Conservation (phyloP, 2,329 filamentous ascomycete genomes). For the Epichloe amarillans region DNA sequence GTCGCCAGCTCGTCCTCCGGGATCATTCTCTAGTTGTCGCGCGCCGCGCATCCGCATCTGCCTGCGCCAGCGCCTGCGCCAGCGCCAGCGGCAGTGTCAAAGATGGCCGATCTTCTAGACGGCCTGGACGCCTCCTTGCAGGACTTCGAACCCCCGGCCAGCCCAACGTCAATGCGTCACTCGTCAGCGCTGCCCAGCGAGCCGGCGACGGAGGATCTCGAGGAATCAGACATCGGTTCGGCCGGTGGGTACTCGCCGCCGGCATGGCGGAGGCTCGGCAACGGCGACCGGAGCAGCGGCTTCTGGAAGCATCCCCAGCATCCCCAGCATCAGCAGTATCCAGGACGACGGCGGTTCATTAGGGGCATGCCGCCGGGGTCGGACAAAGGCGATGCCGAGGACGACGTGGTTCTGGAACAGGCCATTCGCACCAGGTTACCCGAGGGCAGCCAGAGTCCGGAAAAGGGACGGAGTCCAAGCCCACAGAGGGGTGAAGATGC, state of each 20-base stretch:
- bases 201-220: slow-evolving; percentile 23
- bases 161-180: slow-evolving; percentile 18
- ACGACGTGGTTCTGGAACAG: slow-evolving; percentile 31
- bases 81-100: background rate
- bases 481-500: slow-evolving; percentile 31
- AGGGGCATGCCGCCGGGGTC: slow-evolving; percentile 13
- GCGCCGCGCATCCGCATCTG: background rate
- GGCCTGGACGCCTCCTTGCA: slow-evolving; percentile 38
- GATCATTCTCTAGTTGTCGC: slow-evolving; percentile 19
- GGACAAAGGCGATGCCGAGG: slow-evolving; percentile 16
- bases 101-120: slow-evolving; percentile 24
- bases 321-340: slow-evolving; percentile 1
- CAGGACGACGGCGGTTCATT: slow-evolving; percentile 1
- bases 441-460: slow-evolving; percentile 41
- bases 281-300: slow-evolving; percentile 43
- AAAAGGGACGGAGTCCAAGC: slow-evolving; percentile 33
- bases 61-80: background rate
- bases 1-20: slow-evolving; percentile 18
- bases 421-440: slow-evolving; percentile 43
- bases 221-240: slow-evolving; percentile 34
- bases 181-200: slow-evolving; percentile 22
- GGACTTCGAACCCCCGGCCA: slow-evolving; percentile 41
- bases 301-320: slow-evolving; percentile 34
- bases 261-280: slow-evolving; percentile 47
- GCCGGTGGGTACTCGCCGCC: slow-evolving; percentile 46